Base-by-base conservation (phyloP, 768 basidiomycete species). In the Galerina sulciceps region DNA sequence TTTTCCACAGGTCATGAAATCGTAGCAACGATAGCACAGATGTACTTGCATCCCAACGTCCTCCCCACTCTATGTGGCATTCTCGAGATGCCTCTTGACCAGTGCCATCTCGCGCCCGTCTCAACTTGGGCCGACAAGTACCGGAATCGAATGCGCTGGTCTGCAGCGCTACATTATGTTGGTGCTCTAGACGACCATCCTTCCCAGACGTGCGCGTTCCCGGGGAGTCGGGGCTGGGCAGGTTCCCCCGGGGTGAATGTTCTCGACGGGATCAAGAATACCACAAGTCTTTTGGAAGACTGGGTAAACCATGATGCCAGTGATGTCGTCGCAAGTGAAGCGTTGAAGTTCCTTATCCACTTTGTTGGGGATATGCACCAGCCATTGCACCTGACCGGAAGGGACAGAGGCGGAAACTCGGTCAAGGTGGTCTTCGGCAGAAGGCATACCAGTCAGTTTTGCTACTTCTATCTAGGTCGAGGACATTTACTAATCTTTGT, bases 291-390 rank as follows among this genome's bases (percentile, higher is more conserved):
- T 35, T 70, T 94, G 18, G 79, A 79, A 44, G 79, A 81, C 8
- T 87, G 83, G 68, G 76, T 74, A 18, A 69, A 67, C 61, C 62
- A 71, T 49, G 70, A 67, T 46, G 55, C 60, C 9, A 61, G 67
- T 2, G 73, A 75, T 14, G 71, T 60, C 5, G 73, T 69, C 10
- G 87, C 87, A 2, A 86, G 89, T 67, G 91, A 94, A 65, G 92
- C 96, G 2, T 79, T 98, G 65, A 91, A 92, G 71, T 99, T 97
- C 78, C 77, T 99, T 34, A 83, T 96, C 31, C 97, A 99, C 72
- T 98, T 94, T 65, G 54, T 97, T 10, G 95, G 96, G 0, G 96
- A 98, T 71, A 79, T 96, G 81, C 96, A 97, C 66, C 88, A 90
- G 83, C 96, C 96, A 4, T 76, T 99, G 53, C 96, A 99, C 71